Conservation (phyloP, 2,329 filamentous ascomycete species). For the Bipolaris cookei region DNA sequence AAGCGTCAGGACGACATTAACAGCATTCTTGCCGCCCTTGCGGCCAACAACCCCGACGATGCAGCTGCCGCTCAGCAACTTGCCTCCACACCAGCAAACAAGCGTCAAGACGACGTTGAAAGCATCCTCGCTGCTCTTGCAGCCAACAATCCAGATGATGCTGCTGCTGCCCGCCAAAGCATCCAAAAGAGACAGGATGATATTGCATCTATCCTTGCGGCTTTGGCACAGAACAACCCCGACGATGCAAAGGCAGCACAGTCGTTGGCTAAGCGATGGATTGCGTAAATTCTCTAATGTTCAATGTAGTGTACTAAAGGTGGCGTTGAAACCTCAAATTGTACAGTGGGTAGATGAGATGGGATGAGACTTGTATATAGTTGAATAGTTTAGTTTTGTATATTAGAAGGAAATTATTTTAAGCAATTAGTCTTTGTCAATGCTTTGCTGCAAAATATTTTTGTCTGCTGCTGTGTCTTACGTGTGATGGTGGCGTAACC, state of each 20-base stretch:
- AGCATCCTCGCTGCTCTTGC: conserved; percentile 27
- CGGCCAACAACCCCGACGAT: conserved; percentile 33
- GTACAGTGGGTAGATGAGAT: no score
- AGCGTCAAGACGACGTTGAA: conserved; percentile 19
- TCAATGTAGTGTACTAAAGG: no score
- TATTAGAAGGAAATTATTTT: no score
- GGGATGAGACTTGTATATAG: no score
- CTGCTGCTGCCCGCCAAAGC: conserved; percentile 23
- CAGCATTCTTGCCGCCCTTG: conserved; percentile 29
- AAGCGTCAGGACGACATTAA: conserved; percentile 22
- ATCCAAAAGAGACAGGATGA: conserved; percentile 24
- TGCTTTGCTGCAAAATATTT: no score
- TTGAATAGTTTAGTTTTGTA: no score
- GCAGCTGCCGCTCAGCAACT: conserved; percentile 13
- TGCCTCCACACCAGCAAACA: not conserved
- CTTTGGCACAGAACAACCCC: conserved; percentile 30
- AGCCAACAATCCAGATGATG: conserved; percentile 27
- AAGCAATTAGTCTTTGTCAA: no score
- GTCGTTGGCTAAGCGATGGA: conserved; percentile 4
- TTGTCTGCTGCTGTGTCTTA: no score
- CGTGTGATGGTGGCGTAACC: no score
- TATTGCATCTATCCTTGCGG: conserved; percentile 28
- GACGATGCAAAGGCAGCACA: conserved; percentile 32
- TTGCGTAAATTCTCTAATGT: not conserved
- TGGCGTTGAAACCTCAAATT: no score